These are phyloP conservation scores for Zarea fungicola DNA, from an alignment of 2,329 filamentous ascomycete species.

Conservation along the genomic window DNA sequence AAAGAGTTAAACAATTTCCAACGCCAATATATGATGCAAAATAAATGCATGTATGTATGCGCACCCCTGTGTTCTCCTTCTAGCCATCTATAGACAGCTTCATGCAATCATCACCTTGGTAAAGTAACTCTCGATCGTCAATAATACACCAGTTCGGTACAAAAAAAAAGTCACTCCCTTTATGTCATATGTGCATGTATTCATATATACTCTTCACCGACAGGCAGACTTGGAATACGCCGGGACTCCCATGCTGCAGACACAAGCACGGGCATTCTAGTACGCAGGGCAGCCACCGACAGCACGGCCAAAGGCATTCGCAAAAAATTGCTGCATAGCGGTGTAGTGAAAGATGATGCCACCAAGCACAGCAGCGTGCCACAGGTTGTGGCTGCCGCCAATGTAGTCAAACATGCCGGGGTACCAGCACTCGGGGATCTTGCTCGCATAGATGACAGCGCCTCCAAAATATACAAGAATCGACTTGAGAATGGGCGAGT, in stretches of 20 bases:
- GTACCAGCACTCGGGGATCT: conserved; percentile 87
- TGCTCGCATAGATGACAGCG: conserved; percentile 82
- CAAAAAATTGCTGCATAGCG: conserved; percentile 94
- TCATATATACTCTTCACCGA: conserved; percentile 1
- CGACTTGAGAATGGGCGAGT: conserved; percentile 79
- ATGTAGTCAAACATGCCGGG: conserved; percentile 94
- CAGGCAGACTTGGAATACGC: not conserved
- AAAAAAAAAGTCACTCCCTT: not conserved
- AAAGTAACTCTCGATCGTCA: not conserved
- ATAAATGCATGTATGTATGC: conserved; percentile 4
- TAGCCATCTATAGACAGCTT: not conserved
- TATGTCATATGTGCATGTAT: not conserved
- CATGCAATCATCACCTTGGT: not conserved
- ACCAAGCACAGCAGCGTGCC: conserved; percentile 90
- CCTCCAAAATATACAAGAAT: conserved; percentile 80
- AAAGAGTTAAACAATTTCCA: not conserved
- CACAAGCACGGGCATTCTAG: conserved; percentile 21
- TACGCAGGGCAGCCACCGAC: conserved; percentile 53
- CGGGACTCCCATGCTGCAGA: not conserved
- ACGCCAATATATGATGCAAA: conserved; percentile 12
- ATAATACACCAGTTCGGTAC: not conserved
- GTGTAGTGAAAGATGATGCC: conserved; percentile 97
- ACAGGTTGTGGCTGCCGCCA: conserved; percentile 93
- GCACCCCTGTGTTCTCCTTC: not conserved
- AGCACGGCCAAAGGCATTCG: conserved; percentile 66